Evolutionary conservation across 164 flowering plant genomes (phyloP).

Genomic region (Paratinospora sagittata): DNA sequence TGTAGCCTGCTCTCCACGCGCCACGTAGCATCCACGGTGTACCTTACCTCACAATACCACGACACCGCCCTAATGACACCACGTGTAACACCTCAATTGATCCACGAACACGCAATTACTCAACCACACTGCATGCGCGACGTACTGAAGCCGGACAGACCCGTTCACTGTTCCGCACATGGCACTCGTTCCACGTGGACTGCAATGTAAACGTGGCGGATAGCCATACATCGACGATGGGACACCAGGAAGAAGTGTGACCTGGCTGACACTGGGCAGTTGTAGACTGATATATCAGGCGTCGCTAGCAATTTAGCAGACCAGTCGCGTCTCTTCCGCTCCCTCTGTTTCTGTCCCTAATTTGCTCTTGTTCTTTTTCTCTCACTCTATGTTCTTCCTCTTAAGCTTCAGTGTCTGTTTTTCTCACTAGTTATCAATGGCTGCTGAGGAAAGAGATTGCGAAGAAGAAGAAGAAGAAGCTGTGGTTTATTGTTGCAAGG

Average conservation of each 20-base stretch:
- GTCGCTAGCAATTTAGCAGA: slow-evolving; percentile 1
- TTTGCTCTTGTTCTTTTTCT: not conserved
- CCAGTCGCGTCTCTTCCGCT: not conserved
- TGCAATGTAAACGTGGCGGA: slow-evolving; percentile 36
- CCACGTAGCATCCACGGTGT: slow-evolving; percentile 13
- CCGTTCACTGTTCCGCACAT: not conserved
- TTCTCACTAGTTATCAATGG: slow-evolving; percentile 4
- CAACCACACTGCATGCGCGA: slow-evolving; percentile 1
- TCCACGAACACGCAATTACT: slow-evolving; percentile 8
- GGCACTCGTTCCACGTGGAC: slow-evolving; percentile 28
- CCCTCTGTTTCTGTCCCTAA: not conserved
- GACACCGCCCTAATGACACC: not conserved
- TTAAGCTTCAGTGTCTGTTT: not conserved
- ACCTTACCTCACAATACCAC: slow-evolving; percentile 1
- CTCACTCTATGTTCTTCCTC: not conserved
- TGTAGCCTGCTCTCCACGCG: not conserved
- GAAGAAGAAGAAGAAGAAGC: not conserved
- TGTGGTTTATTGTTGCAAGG: not conserved
- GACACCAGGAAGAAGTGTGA: slow-evolving; percentile 25
- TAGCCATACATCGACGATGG: slow-evolving; percentile 18
- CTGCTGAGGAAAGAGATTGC: slow-evolving; percentile 7
- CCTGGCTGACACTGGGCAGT: slow-evolving; percentile 53
- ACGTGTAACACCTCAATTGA: slow-evolving; percentile 12
- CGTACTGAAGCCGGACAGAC: slow-evolving; percentile 5
- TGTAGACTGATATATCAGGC: slow-evolving; percentile 9